A percentile compares a stretch with the other conserved stretches of the same genome.
Conservation (phyloP, 108 stramenopile species). For the Skeletonema menzelii region DNA sequence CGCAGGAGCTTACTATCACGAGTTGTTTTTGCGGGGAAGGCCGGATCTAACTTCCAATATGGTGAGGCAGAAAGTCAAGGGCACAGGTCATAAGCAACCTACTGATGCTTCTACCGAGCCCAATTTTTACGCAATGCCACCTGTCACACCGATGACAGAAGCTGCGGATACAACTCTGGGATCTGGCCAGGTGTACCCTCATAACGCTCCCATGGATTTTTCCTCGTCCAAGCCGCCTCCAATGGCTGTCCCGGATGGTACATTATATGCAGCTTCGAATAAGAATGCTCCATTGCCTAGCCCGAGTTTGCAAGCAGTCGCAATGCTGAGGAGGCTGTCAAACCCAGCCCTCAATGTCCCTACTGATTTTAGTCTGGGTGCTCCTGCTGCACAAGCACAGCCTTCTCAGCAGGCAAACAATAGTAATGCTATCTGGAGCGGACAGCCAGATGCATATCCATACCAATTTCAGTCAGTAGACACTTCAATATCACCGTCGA, state of each 20-base stretch:
- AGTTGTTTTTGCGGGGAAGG: slow-evolving; percentile 80
- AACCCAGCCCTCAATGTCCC: neutral
- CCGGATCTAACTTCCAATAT: slow-evolving; percentile 76
- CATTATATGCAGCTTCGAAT: neutral
- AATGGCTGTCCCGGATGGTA: neutral
- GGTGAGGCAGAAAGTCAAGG: slow-evolving; percentile 87
- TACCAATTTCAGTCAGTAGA: neutral
- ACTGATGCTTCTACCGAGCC: slow-evolving; percentile 81
- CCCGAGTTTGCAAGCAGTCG: neutral
- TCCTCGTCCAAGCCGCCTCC: neutral
- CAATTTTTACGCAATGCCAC: slow-evolving; percentile 80
- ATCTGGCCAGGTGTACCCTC: neutral
- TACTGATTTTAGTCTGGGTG: neutral
- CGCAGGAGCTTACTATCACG: slow-evolving; percentile 84
- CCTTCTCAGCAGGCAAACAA: neutral
- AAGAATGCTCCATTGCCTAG: neutral
- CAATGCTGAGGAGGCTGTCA: neutral
- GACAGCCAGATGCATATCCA: neutral
- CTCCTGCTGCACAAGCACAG: neutral
- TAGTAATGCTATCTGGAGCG: neutral
- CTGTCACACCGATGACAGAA: neutral
- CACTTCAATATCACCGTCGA: neutral
- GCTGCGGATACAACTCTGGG: neutral
- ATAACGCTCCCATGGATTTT: neutral
- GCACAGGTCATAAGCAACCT: slow-evolving; percentile 89